Conservation (phyloP, 371 early-diverging fungal genomes). For the Actinomortierella wolfii region DNA sequence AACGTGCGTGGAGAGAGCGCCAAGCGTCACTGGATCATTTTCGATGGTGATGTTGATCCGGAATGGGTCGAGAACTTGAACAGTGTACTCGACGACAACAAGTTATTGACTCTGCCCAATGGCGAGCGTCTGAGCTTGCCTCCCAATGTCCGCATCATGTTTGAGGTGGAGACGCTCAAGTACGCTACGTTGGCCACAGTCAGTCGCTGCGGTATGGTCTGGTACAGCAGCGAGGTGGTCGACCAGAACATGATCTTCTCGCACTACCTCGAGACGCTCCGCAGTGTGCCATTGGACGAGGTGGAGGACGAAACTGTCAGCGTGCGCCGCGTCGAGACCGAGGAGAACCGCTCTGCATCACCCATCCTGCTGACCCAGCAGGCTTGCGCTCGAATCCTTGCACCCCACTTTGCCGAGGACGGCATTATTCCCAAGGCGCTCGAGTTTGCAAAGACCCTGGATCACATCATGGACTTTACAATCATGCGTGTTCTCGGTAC, state of each 20-base stretch:
- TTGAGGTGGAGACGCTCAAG: constrained; percentile 97
- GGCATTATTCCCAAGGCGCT: constrained; percentile 82
- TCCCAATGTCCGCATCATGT: constrained; percentile 97
- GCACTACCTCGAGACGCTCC: constrained; percentile 85
- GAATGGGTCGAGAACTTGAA: constrained; percentile 99
- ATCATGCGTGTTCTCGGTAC: constrained; percentile 83
- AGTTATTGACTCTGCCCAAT: constrained; percentile 94
- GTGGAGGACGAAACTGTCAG: constrained; percentile 67
- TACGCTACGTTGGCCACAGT: constrained; percentile 99
- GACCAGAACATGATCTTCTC: constrained; percentile 80
- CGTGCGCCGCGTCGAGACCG: constrained; percentile 50
- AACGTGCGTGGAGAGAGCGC: constrained; percentile 96
- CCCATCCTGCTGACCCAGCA: constrained; percentile 76
- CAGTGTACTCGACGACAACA: constrained; percentile 97
- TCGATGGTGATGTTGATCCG: constrained; percentile 99
- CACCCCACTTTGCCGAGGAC: constrained; percentile 70
- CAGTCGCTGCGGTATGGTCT: constrained; percentile 99
- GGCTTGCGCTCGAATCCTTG: constrained; percentile 74
- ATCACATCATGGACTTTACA: constrained; percentile 98
- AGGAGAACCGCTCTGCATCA: constrained; percentile 57
- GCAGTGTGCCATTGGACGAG: constrained; percentile 82
- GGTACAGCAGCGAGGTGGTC: constrained; percentile 95
- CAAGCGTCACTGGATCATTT: constrained; percentile 98
- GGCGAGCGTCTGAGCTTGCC: constrained; percentile 98
- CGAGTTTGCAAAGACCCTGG: constrained; percentile 69